phyloP scores from a whole-genome alignment of 192 early-diverging fungal genomes.

The Phycomyces blakesleeanus region DNA sequence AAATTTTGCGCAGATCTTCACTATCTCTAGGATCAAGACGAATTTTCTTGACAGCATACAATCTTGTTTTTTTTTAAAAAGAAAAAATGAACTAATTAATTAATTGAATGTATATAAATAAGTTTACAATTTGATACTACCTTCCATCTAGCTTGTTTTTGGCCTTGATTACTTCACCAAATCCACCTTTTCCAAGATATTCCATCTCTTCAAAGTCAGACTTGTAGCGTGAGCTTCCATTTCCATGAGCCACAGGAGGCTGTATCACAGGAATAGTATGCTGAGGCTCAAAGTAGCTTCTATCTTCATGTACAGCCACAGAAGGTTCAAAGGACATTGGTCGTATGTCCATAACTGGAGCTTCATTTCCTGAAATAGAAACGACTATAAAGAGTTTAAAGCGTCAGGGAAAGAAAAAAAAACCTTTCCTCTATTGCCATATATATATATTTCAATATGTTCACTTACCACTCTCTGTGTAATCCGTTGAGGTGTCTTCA shows the following conservation, averaged over 20 bases:
- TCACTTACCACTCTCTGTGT: constrained; percentile 2
- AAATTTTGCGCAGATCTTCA: constrained; percentile 75
- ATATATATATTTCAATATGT: background rate
- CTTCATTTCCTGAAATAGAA: background rate
- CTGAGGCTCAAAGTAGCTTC: background rate
- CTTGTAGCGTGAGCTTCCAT: constrained; percentile 57
- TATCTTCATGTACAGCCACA: background rate
- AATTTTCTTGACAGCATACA: constrained; percentile 93
- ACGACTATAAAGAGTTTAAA: background rate
- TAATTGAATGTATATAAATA: too few relatives aligned
- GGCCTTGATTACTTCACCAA: constrained; percentile 94
- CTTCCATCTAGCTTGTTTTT: constrained; percentile 77
- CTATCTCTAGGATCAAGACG: constrained; percentile 73
- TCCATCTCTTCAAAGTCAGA: constrained; percentile 77
- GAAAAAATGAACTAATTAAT: too few relatives aligned
- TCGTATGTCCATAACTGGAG: background rate
- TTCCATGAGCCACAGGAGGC: background rate
- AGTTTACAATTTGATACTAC: too few relatives aligned
- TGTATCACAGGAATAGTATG: background rate
- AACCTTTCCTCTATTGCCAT: too few relatives aligned
- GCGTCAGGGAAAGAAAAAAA: too few relatives aligned
- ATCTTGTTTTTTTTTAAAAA: constrained; percentile 25
- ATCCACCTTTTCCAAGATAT: constrained; percentile 78
- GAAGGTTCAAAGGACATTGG: background rate
- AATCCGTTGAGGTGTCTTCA: background rate